phyloP scores from a whole-genome alignment of 306 rosid genomes.

The Medicago arabica region DNA sequence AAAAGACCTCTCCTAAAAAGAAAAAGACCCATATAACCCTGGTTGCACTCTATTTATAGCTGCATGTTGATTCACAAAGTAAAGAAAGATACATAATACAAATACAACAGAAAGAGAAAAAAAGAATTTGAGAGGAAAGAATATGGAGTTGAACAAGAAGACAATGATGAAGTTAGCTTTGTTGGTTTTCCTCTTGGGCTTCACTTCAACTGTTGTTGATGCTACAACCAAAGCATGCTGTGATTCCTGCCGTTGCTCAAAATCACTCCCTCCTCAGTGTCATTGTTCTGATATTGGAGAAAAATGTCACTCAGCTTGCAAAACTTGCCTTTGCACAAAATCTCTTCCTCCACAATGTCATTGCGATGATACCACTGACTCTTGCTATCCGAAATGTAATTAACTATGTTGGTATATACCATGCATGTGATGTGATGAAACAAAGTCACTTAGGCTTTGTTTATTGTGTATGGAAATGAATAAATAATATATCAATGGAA shows the following conservation, averaged over 20 bases:
- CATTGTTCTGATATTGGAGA: neutral
- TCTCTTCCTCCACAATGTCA: slow-evolving; percentile 8
- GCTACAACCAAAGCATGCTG: slow-evolving; percentile 20
- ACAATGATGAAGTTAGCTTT: too few relatives aligned
- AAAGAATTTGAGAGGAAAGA: too few relatives aligned
- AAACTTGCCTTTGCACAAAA: neutral
- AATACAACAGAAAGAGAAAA: too few relatives aligned
- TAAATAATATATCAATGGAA: neutral
- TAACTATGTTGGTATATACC: neutral
- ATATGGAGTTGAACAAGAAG: too few relatives aligned
- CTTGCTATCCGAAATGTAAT: neutral
- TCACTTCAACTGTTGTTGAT: too few relatives aligned
- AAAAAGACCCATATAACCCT: too few relatives aligned
- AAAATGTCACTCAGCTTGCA: slow-evolving; percentile 34
- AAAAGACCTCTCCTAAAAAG: too few relatives aligned
- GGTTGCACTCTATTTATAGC: too few relatives aligned
- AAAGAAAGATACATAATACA: too few relatives aligned
- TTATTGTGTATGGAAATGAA: neutral
- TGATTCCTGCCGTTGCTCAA: neutral
- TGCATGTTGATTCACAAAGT: too few relatives aligned
- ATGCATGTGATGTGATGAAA: neutral
- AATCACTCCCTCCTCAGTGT: slow-evolving; percentile 11
- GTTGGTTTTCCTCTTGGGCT: too few relatives aligned
- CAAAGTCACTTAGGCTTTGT: neutral
- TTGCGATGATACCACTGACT: neutral